Base-by-base conservation (phyloP, 2,329 filamentous ascomycete species). In the Ceratocystiopsis minuta region DNA sequence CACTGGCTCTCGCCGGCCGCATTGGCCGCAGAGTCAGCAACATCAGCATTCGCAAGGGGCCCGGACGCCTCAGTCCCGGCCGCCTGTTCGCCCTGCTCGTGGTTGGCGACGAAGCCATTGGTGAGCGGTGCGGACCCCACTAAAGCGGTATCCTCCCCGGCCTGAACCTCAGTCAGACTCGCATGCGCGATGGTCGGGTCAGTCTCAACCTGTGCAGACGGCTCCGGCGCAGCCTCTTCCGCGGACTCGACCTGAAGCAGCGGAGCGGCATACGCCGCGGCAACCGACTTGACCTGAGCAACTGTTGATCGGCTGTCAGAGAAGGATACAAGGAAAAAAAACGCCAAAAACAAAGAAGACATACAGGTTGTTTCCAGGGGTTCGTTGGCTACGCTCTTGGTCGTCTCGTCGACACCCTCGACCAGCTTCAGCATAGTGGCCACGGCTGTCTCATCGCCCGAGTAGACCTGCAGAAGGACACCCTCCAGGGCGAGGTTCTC, bases 401-500 rank as follows among this genome's bases (percentile, higher is more conserved):
- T 75, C 45, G 65, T 65, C 49, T 88, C 81, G 14, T 76, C 67
- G 20, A 73, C 68, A 32, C 80, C 82, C 45, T 83, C 68, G 43
- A 86, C 80, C 44, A 92, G 67, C 64, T 82, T 86, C 54, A 83
- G 60, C 62, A 85, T 85, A 43, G 80, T 74, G 42, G 72, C 64
- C 18, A 90, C 81, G 40, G 81, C 83, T 50, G 65, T 68, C 48
- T 81, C 72, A 53, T 88, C 81, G 38, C 83, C 84, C 37, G 75
- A 74, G 60, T 92, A 90, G 31, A 90, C 79, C 46, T 79, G 70
- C 38, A 86, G 66, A 44, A 92, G 66, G 32, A 84, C 76, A 41
- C 82, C 82, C 61, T 92, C 83, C 45, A 90, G 76, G 33, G 82
- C 84, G 59, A 77, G 75, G 59, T 78, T 84, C 63, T 88, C 80